Evolutionary conservation across 73 alveolate species (phyloP), one percentile per base, ranked within the genome.

Genomic region (Paramecium bursaria): DNA sequence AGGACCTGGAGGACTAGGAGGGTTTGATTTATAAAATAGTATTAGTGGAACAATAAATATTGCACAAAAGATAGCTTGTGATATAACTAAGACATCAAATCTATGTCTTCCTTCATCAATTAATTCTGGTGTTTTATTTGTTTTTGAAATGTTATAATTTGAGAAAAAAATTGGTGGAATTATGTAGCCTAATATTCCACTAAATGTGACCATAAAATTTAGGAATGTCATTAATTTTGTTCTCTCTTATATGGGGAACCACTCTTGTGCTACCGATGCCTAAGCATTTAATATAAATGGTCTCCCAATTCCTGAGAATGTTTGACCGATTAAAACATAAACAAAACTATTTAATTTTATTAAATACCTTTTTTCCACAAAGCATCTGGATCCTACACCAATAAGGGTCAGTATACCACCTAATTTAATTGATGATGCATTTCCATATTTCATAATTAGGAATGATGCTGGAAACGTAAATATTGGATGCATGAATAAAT

Each of bases 401-500:
- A 67, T 2, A 4, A 67, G 22, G 14, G 82, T 67, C 25, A 67
- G 21, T 35, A 42, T 19, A 35, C 60, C 11, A 19, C 82, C 82
- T 9, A 67, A 19, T 42, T 67, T 67, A 3, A 67, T 46, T 39
- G 82, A 67, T 25, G 50, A 25, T 2, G 50, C 33, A 42, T 47
- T 67, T 14, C 82, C 82, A 6, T 67, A 39, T 13, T 33, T 39
- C 82, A 67, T 67, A 14, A 67, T 67, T 5, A 67, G 33, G 19
- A 39, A 67, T 11, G 50, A 25, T 21, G 82, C 82, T 3, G 53
- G 55, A 42, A 67, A 67, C 14, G 82, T 67, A 27, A 39, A 67
- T 14, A 42, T 5, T 67, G 82, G 82, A 67, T 67, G 82, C 82
- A 67, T 67, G 17, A 67, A 67, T 39, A 67, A 67, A 27, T 57